Conservation (phyloP, 2,329 filamentous ascomycete species). For the Cladosporium sp. region DNA sequence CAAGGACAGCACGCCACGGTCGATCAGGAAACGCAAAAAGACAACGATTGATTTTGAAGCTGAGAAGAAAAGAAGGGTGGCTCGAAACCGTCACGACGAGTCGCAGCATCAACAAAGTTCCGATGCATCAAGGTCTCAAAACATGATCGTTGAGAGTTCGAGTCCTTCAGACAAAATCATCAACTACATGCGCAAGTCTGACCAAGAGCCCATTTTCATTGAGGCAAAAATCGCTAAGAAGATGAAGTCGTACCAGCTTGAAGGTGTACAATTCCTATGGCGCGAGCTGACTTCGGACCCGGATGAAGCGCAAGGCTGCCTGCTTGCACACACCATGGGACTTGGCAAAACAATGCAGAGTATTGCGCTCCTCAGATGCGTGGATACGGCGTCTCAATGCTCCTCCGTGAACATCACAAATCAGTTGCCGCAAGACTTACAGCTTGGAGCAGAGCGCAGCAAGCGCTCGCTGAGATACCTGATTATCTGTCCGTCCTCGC, state of each 20-base stretch:
- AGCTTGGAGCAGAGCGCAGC: conserved; percentile 29
- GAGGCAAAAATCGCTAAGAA: conserved; percentile 62
- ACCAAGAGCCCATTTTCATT: conserved; percentile 65
- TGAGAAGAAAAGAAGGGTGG: conserved; percentile 26
- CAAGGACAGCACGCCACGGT: background rate
- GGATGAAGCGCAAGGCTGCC: conserved; percentile 68
- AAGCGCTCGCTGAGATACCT: conserved; percentile 62
- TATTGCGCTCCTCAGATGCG: conserved; percentile 76
- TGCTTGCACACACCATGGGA: conserved; percentile 89
- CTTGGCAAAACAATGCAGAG: conserved; percentile 89
- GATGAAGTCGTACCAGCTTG: conserved; percentile 79
- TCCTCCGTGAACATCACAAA: conserved; percentile 56
- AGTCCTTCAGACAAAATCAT: conserved; percentile 54
- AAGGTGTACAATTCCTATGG: conserved; percentile 87
- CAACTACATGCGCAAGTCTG: conserved; percentile 65
- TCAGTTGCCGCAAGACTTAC: conserved; percentile 69
- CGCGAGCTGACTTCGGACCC: conserved; percentile 67
- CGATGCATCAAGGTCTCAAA: conserved; percentile 27
- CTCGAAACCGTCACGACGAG: conserved; percentile 25
- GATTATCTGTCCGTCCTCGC: conserved; percentile 71
- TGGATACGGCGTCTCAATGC: conserved; percentile 67
- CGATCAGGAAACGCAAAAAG: conserved; percentile 7
- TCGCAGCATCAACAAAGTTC: conserved; percentile 24
- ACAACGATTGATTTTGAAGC: conserved; percentile 20
- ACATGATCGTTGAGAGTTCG: conserved; percentile 22